Percentiles rank a stretch among this genome's conserved stretches.
Evolutionary conservation across 2,329 filamentous ascomycete species (phyloP).

Genomic region (Cyphellophora europaea): DNA sequence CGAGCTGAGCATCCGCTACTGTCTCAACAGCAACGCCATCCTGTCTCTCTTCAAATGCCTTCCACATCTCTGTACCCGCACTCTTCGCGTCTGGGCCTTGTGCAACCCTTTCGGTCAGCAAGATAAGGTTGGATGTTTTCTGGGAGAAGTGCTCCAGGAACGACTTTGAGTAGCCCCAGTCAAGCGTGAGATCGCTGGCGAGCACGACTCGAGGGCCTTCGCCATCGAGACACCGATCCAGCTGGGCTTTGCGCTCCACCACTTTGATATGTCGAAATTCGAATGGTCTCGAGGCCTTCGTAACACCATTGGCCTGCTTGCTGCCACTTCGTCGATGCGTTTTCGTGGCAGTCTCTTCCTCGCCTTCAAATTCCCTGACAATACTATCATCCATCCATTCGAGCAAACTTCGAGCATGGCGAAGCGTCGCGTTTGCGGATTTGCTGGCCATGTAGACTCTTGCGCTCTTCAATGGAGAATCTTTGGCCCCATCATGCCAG

Average conservation of each 20-base stretch:
- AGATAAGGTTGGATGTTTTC: conserved; percentile 71
- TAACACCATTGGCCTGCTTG: conserved; percentile 28
- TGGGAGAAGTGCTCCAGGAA: conserved; percentile 64
- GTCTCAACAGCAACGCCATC: conserved; percentile 55
- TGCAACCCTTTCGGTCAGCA: conserved; percentile 64
- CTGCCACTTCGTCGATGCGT: conserved; percentile 30
- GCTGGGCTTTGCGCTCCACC: conserved; percentile 70
- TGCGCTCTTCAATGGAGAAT: conserved; percentile 40
- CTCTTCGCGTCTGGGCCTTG: conserved; percentile 27
- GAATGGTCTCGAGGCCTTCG: conserved; percentile 59
- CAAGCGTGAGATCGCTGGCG: conserved; percentile 78
- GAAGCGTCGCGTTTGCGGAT: conserved; percentile 79
- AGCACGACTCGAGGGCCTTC: conserved; percentile 63
- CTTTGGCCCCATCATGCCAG: conserved; percentile 58
- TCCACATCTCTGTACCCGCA: conserved; percentile 63
- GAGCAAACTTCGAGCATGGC: conserved; percentile 87
- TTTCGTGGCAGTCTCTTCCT: conserved; percentile 24
- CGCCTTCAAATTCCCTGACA: conserved; percentile 73
- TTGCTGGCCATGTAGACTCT: conserved; percentile 74
- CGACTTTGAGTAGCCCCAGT: conserved; percentile 91
- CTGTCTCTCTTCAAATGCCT: conserved; percentile 62
- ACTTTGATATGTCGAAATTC: conserved; percentile 80
- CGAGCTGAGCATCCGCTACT: conserved; percentile 43
- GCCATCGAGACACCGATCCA: conserved; percentile 57
- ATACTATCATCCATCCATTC: conserved; percentile 99